Evolutionary conservation across 495 filamentous ascomycete species (phyloP).

Genomic region (Aspergillus kassunensis): DNA sequence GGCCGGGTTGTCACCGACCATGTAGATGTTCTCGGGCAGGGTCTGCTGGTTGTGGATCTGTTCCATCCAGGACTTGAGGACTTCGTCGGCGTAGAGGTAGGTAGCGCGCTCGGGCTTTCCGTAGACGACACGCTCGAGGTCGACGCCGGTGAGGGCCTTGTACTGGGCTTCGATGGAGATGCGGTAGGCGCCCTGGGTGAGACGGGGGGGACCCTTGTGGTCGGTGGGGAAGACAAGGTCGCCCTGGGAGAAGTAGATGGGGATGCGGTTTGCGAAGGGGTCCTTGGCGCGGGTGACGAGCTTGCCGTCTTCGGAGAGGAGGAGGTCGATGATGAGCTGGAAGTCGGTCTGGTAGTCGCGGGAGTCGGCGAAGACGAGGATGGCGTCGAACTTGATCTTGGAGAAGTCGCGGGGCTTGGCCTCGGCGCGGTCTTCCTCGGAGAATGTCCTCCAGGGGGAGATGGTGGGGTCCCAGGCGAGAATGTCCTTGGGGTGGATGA

Average conservation of each 20-base stretch:
- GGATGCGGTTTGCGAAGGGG: slow-evolving; percentile 63
- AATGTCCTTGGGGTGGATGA: slow-evolving; percentile 85
- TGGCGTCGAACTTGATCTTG: slow-evolving; percentile 73
- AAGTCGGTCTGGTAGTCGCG: slow-evolving; percentile 81
- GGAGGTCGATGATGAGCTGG: slow-evolving; percentile 80
- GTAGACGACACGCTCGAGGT: slow-evolving; percentile 80
- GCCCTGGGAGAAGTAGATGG: slow-evolving; percentile 73
- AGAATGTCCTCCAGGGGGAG: slow-evolving; percentile 76
- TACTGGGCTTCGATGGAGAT: slow-evolving; percentile 76
- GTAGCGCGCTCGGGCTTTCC: slow-evolving; percentile 77
- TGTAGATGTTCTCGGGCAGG: slow-evolving; percentile 72
- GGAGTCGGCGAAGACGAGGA: slow-evolving; percentile 78
- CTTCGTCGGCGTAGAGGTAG: slow-evolving; percentile 78
- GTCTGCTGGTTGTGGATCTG: slow-evolving; percentile 67
- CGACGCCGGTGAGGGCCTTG: slow-evolving; percentile 66
- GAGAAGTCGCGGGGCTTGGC: slow-evolving; percentile 65
- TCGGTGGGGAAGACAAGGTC: slow-evolving; percentile 75
- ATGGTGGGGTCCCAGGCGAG: slow-evolving; percentile 78
- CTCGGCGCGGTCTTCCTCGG: slow-evolving; percentile 59
- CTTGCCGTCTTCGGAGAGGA: slow-evolving; percentile 69
- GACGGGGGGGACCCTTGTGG: slow-evolving; percentile 63
- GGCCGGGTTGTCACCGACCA: slow-evolving; percentile 77
- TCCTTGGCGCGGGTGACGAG: slow-evolving; percentile 64
- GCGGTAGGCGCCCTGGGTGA: slow-evolving; percentile 73
- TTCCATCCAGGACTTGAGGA: slow-evolving; percentile 72